Base-by-base conservation (phyloP, 2,329 filamentous ascomycete genomes). In the Sporothrix variecibatus region DNA sequence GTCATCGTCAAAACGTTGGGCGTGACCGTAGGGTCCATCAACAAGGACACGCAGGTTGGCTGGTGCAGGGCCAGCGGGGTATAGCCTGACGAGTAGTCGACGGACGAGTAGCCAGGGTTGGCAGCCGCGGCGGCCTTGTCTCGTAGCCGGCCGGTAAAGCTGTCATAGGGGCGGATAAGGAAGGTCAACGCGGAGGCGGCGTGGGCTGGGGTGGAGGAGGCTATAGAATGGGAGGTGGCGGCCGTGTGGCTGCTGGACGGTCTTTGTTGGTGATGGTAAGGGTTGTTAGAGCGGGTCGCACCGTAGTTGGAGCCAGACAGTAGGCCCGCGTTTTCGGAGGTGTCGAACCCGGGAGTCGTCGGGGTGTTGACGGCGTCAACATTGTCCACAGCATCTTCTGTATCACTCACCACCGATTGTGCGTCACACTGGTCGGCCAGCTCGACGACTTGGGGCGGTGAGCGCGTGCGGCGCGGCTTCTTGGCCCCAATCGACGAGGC, bases 21-120 rank as follows among this genome's bases (percentile, higher is more conserved):
- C 11, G 31, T 73, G 68, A 49, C 77, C 77, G 49, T 78, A 77
- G 0, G 77, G 77, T 0, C 77, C 77, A 65, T 78, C 75, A 2
- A 78, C 67, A 15, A 78, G 72, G 7, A 77, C 67, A n/a, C 72
- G 73, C 38, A 77, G 51, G 3, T 68, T 56, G 3, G 60, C 34
- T 1, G 74, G 49, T 6, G 49, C 11, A 15, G 56, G 26, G 0
- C 4, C 34, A 2, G 67, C 17, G 11, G 43, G 7, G 28, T 26
- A 12, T 23, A 34, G 43, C 65, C 65, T 7, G 65, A 12, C 8
- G 65, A 68, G 26, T 17, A 68, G 8, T 68, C 65, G 3, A 15
- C 26, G 2, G 65, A 68, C 17, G 65, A 68, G 43, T 51, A 68
- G 40, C 43, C 65, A 11, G 65, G 65, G 26, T 68, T 68, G 3